phyloP scores from a whole-genome alignment of 2,329 filamentous ascomycete species.

The Penicillium fuscoglaucum region DNA sequence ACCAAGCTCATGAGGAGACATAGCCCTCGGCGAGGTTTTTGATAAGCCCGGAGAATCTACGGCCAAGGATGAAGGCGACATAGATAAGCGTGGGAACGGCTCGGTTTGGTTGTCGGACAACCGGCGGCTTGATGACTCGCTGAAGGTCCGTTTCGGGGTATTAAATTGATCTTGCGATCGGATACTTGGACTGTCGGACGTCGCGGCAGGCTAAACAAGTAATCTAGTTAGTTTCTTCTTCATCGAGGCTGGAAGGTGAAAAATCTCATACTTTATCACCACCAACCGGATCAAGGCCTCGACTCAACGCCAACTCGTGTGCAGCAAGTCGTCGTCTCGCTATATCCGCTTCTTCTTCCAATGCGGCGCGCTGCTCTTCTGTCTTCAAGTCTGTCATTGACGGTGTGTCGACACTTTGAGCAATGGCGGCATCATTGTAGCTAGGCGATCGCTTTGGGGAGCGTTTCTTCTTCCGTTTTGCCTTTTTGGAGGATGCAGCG shows the following conservation, averaged over 20 bases:
- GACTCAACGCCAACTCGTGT: slow-evolving; percentile 54
- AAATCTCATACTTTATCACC: slow-evolving; percentile 31
- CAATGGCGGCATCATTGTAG: slow-evolving; percentile 26
- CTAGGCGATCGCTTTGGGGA: slow-evolving; percentile 30
- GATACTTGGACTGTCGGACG: slow-evolving; percentile 7
- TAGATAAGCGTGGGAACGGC: slow-evolving; percentile 36
- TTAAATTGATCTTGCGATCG: slow-evolving; percentile 11
- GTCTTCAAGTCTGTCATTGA: slow-evolving; percentile 57
- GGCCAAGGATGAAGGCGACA: slow-evolving; percentile 10
- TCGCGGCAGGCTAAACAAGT: slow-evolving; percentile 10
- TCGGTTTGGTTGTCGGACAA: slow-evolving; percentile 28
- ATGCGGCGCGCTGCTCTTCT: slow-evolving; percentile 56
- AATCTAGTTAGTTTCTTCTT: slow-evolving; percentile 4
- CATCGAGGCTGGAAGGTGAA: not conserved
- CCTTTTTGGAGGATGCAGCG: slow-evolving; percentile 47
- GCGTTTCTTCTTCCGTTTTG: slow-evolving; percentile 36
- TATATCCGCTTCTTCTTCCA: slow-evolving; percentile 58
- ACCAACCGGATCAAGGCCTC: slow-evolving; percentile 47
- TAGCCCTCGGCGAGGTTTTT: slow-evolving; percentile 11
- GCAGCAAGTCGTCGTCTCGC: slow-evolving; percentile 57
- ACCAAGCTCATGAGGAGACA: slow-evolving; percentile 6
- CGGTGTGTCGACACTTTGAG: slow-evolving; percentile 41
- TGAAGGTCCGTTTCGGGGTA: slow-evolving; percentile 5
- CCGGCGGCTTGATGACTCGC: slow-evolving; percentile 18
- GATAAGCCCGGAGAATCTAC: slow-evolving; percentile 6